Evolutionary conservation across 768 basidiomycete species (phyloP), one percentile per base, ranked within the genome.

Genomic region (Mrakia blollopis): DNA sequence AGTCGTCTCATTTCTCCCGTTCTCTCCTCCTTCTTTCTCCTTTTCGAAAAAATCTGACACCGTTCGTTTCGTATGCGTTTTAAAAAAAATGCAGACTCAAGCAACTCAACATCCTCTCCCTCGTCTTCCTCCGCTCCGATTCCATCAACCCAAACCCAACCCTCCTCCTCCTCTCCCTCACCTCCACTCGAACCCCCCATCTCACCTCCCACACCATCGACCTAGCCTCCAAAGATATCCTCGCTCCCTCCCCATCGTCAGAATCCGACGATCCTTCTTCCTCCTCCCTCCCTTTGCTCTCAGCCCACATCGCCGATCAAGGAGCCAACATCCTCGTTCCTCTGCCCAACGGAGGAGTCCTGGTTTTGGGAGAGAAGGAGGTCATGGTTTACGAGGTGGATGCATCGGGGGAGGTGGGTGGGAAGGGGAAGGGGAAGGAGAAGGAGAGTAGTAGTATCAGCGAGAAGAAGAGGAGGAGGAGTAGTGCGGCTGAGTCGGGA

Each of bases 351-450:
- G 47, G 72, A 3, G 83, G 82, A 0, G 76, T 84, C 13, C 25
- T 83, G 23, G 80, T 82, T 8, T 63, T 83, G 0, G 83, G 83
- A 4, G 81, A 82, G 57, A 81, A 79, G 57, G 70, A 78, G 16
- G 63, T 79, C 10, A 37, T 50, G 23, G 72, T 78, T 3, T 74
- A 28, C 47, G 77, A 78, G 28, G 39, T 74, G 14, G 62, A 30
- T 3, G 18, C 62, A n/a, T 0, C 50, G 14, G 35, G 25, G 25
- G 44, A 18, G 21, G 47, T 3, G 41, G 41, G n/a, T 30, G n/a
- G 50, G 52, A 32, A 28, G 32, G 50, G 39, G 11, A 76, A 76
- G 61, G 67, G 69, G n/a, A 71, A 71, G 41, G 70, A 25, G 47
- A 61, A 41, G n/a, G 62, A 61, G n/a, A 18, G 10, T 10, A n/a